A percentile compares a stretch with the other conserved stretches of the same genome.
Conservation (phyloP, 2,329 filamentous ascomycete species). For the Teratosphaeria viscida region DNA sequence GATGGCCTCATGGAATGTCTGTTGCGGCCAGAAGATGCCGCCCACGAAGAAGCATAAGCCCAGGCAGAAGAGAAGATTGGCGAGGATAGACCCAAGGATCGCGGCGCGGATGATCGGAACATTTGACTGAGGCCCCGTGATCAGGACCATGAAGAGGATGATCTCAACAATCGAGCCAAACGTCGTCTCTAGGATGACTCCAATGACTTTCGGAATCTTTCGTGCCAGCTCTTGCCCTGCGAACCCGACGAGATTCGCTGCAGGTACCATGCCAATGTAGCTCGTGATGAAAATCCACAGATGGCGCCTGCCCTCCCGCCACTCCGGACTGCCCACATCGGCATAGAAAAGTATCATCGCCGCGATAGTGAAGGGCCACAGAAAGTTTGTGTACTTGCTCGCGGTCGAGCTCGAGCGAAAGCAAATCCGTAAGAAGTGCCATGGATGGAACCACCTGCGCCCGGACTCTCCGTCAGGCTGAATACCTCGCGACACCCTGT, state of each 20-base stretch:
- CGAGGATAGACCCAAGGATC: slow-evolving; percentile 71
- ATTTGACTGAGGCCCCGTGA: slow-evolving; percentile 30
- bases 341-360: slow-evolving; percentile 40
- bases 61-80: slow-evolving; percentile 69
- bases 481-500: slow-evolving; percentile 33
- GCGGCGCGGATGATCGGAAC: slow-evolving; percentile 63
- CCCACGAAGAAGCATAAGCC: slow-evolving; percentile 65
- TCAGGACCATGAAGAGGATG: slow-evolving; percentile 67
- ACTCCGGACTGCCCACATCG: neutral
- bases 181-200: slow-evolving; percentile 43
- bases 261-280: slow-evolving; percentile 42
- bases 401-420: slow-evolving; percentile 36
- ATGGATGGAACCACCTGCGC: slow-evolving; percentile 33
- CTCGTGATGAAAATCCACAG: slow-evolving; percentile 38
- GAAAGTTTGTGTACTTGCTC: slow-evolving; percentile 37
- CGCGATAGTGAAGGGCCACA: slow-evolving; percentile 41
- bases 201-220: slow-evolving; percentile 64
- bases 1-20: slow-evolving; percentile 63
- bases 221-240: slow-evolving; percentile 60
- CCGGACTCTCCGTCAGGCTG: slow-evolving; percentile 39
- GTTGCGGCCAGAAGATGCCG: slow-evolving; percentile 56
- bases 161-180: slow-evolving; percentile 70
- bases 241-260: slow-evolving; percentile 45
- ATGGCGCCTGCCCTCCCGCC: slow-evolving; percentile 19
- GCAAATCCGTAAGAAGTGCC: slow-evolving; percentile 34